Evolutionary conservation across 2,329 filamentous ascomycete genomes (phyloP), one percentile per base, ranked within the genome.

Genomic region (Fusarium protoensiforme): DNA sequence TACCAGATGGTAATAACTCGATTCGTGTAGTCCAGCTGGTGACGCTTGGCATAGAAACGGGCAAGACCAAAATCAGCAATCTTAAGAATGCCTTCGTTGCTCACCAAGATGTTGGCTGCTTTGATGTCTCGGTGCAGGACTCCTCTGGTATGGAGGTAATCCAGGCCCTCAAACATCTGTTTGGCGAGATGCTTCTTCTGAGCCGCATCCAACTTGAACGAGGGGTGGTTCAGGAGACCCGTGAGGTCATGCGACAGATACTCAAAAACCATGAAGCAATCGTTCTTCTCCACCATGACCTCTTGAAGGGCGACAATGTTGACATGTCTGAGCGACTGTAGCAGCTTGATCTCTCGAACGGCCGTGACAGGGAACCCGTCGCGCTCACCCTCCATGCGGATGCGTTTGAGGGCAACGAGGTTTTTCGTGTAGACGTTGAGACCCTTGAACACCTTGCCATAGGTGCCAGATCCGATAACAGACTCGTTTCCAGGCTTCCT

Each of bases 181-280:
- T 92, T 93, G 1, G 95, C 94, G 36, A 99, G 88, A 80, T 99
- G 92, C 83, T 99, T 99, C 83, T 95, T 97, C 81, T 98, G 95
- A 0, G 92, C 91, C 5, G 91, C 85, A 39, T 96, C 93, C 16
- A 99, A 89, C 68, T 92, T 92, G 83, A 98, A 99, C 0, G 92
- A 93, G 0, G 96, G 96, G 79, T 99, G 96, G 78, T 98, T 98
- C 69, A 99, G 90, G 35, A 99, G 87, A 16, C 96, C 96, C 4
- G 96, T 99, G 69, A 99, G 86, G 81, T 99, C 96, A 81, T 99
- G 96, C 2, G 96, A 96, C 35, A 98, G 88, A 80, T 99, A 99
- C 81, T 99, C 96, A 74, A 99, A 99, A 4, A 99, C 96, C 96
- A 99, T 99, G 83, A 97, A 99, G 82, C 96, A 99, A 83, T 98